Base-by-base conservation (phyloP, 768 basidiomycete genomes). In the Leccinum barrowsii region DNA sequence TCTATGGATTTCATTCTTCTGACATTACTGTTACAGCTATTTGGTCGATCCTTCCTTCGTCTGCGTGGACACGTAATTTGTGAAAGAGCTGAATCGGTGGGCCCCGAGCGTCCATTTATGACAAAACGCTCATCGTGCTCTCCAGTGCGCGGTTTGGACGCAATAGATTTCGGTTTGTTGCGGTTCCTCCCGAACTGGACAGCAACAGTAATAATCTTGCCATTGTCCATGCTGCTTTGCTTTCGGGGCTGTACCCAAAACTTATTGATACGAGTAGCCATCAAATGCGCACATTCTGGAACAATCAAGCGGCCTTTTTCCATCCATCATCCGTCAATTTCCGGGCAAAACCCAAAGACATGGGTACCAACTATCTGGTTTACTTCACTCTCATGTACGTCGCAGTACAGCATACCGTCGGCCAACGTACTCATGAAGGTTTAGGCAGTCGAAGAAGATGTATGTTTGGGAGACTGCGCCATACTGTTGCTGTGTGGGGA, bases 321-420 rank as follows among this genome's bases (percentile, higher is more conserved):
- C 96, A 98, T 73, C 96, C 95, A 0, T 90, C 92, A 10, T 96
- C 93, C 0, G 82, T 96, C 60, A 98, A 99, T 71, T 94, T 94
- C 73, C 77, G 84, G 62, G 81, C 73, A 67, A 86, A 78, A 67
- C 77, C 82, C 7, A 67, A 73, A 10, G 91, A 95, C 55, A 87
- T 94, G 63, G 87, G 85, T 0, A 82, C 82, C 13, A 87, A 88
- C 60, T 80, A 92, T 72, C 69, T 96, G 53, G 78, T 81, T 15
- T 96, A 94, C 71, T 97, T 94, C 71, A 95, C 93, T 1, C 77
- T 96, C 37, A 95, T 94, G 92, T 91, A 63, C 61, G 81, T 71
- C 19, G 35, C 19, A 51, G 52, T 26, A 44, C 30, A 22, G 12
- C 5, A 17, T 19, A 22, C 5, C 24, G 40, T 56, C 21, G 4